Percentiles rank a stretch among this genome's conserved stretches.
Evolutionary conservation across 345 rosid genomes (phyloP).

Genomic region (Populus euphratica): DNA sequence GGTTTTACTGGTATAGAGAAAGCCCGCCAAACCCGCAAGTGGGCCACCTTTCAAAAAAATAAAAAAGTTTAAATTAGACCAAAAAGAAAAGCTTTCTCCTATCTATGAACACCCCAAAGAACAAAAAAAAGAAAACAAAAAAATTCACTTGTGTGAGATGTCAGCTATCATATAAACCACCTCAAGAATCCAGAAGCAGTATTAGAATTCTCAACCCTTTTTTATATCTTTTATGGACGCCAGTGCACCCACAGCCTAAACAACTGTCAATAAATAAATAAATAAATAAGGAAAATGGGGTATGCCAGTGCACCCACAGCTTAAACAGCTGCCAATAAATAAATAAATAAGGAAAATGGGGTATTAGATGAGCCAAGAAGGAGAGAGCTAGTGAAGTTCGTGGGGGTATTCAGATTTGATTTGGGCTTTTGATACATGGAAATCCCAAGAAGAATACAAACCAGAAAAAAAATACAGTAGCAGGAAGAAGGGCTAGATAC

Average conservation of each 20-base stretch:
- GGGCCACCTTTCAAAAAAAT: constrained; percentile 31
- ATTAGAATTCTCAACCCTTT: too few relatives aligned
- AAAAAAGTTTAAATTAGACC: constrained; percentile 7
- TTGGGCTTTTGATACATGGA: constrained; percentile 39
- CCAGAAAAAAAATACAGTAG: neutral
- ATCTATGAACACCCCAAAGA: neutral
- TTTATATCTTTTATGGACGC: neutral
- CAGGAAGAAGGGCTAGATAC: constrained; percentile 25
- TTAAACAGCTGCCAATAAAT: constrained; percentile 21
- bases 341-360: neutral
- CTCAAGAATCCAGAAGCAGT: neutral
- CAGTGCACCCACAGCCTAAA: constrained; percentile 8
- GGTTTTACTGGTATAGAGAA: constrained; percentile 31
- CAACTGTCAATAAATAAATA: constrained; percentile 20
- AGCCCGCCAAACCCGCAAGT: constrained; percentile 54
- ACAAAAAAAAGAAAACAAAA: neutral
- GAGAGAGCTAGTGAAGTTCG: neutral
- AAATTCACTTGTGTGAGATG: constrained; percentile 6
- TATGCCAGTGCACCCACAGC: constrained; percentile 1
- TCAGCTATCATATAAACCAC: constrained; percentile 8
- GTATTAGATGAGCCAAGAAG: constrained; percentile 11
- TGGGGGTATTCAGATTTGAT: constrained; percentile 34
- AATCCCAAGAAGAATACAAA: constrained; percentile 16
- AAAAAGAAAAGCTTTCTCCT: neutral
- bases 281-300: neutral